Conservation (phyloP, 305 asterid species). For the Fraxinus velutina region DNA sequence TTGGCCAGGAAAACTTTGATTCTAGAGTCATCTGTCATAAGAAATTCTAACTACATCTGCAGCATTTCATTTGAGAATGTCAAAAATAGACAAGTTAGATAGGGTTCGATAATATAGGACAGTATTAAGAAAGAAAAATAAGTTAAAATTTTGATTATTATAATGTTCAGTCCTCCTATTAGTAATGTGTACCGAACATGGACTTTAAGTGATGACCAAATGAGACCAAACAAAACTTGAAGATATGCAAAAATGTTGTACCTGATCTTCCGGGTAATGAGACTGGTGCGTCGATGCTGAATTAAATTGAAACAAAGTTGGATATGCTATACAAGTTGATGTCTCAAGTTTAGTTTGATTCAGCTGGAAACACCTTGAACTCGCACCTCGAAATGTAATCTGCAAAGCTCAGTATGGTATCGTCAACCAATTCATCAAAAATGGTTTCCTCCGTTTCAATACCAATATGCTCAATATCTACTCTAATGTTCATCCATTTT, state of each 20-base stretch:
- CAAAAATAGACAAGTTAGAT: background rate
- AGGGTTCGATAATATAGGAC: background rate
- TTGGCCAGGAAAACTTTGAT: background rate
- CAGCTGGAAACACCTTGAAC: constrained; percentile 13
- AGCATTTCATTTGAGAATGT: background rate
- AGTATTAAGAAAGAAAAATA: background rate
- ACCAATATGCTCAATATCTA: constrained; percentile 32
- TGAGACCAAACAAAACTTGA: background rate
- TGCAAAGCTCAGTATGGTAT: constrained; percentile 26
- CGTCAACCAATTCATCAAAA: constrained; percentile 39
- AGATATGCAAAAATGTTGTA: background rate
- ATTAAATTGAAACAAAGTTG: background rate
- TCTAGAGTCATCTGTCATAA: background rate
- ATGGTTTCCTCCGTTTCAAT: constrained; percentile 36
- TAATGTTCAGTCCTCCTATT: background rate
- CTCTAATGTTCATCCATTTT: constrained; percentile 38
- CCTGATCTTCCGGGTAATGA: background rate
- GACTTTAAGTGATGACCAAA: background rate
- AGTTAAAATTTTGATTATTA: background rate
- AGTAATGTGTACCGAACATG: background rate
- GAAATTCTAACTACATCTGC: background rate
- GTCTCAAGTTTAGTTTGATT: constrained; percentile 12
- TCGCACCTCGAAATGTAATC: constrained; percentile 3
- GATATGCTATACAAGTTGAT: background rate
- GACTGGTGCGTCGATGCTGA: background rate